Evolutionary conservation across 495 filamentous ascomycete species (phyloP).

Genomic region (Neurospora sp.): DNA sequence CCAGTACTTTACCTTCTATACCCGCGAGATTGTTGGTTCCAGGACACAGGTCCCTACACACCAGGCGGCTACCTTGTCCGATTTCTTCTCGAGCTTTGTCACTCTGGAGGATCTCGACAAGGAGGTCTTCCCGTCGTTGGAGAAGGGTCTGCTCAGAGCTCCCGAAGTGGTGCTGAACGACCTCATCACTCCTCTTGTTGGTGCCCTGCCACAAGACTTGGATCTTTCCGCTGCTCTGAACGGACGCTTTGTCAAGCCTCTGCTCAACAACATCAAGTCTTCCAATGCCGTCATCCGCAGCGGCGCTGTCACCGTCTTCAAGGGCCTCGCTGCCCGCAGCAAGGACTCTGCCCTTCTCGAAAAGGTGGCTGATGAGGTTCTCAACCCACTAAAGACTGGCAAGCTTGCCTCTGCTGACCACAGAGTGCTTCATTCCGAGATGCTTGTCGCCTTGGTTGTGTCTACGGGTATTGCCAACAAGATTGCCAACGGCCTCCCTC

Average conservation of each 20-base stretch:
- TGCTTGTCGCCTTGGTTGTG: slow-evolving; percentile 53
- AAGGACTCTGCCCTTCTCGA: slow-evolving; percentile 44
- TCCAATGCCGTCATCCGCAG: slow-evolving; percentile 66
- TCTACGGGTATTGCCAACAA: slow-evolving; percentile 49
- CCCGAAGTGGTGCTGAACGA: slow-evolving; percentile 81
- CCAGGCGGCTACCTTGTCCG: slow-evolving; percentile 60
- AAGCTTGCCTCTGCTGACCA: slow-evolving; percentile 78
- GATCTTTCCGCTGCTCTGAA: slow-evolving; percentile 68
- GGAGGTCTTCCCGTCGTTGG: slow-evolving; percentile 69
- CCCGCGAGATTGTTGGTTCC: slow-evolving; percentile 76
- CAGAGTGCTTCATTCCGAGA: slow-evolving; percentile 65
- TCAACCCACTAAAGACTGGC: slow-evolving; percentile 63
- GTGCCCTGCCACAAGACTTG: slow-evolving; percentile 53
- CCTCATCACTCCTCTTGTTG: slow-evolving; percentile 59
- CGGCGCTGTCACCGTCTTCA: slow-evolving; percentile 65
- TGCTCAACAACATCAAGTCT: slow-evolving; percentile 82
- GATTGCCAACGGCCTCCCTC: slow-evolving; percentile 53
- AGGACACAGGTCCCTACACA: slow-evolving; percentile 59
- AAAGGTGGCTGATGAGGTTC: slow-evolving; percentile 64
- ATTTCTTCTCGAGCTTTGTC: slow-evolving; percentile 75
- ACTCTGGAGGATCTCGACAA: slow-evolving; percentile 62
- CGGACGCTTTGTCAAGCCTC: slow-evolving; percentile 65
- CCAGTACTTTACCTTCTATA: slow-evolving; percentile 67
- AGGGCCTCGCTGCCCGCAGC: slow-evolving; percentile 47
- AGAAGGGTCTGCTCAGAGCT: slow-evolving; percentile 78